Percentiles rank a stretch among this genome's conserved stretches.
phyloP scores from a whole-genome alignment of 257 asterid species.

The Fraxinus americana region DNA sequence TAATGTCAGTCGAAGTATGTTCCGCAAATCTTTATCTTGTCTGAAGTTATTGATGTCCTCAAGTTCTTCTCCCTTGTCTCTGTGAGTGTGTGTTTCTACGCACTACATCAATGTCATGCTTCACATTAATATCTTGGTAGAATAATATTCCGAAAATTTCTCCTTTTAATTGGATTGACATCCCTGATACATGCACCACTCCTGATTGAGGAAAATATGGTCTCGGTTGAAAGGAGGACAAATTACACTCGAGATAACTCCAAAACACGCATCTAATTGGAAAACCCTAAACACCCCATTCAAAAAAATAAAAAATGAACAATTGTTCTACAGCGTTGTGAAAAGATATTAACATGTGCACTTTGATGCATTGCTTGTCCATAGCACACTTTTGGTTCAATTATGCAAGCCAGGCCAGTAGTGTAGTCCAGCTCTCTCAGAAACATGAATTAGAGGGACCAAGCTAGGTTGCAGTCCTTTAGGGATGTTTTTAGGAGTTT shows the following conservation, averaged over 20 bases:
- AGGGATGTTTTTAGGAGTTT: background rate
- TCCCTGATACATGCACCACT: background rate
- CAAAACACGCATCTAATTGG: too few relatives aligned
- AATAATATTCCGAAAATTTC: background rate
- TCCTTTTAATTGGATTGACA: background rate
- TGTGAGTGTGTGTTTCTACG: background rate
- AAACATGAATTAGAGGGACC: background rate
- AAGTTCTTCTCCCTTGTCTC: slow-evolving; percentile 5
- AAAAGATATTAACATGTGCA: background rate
- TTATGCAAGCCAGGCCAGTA: background rate
- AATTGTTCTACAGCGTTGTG: background rate
- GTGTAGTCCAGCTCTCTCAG: background rate
- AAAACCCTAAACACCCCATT: background rate
- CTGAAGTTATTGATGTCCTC: background rate
- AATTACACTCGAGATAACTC: too few relatives aligned
- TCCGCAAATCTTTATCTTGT: slow-evolving; percentile 3
- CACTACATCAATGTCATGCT: background rate
- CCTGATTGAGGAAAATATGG: background rate
- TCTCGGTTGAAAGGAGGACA: background rate
- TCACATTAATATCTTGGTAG: background rate
- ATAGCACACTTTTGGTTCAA: background rate
- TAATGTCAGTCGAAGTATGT: slow-evolving; percentile 55
- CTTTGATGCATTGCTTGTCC: background rate
- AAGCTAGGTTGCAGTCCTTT: background rate
- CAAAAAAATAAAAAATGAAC: background rate